Conservation (phyloP, 2,329 filamentous ascomycete species). For the Fusarium chaquense region DNA sequence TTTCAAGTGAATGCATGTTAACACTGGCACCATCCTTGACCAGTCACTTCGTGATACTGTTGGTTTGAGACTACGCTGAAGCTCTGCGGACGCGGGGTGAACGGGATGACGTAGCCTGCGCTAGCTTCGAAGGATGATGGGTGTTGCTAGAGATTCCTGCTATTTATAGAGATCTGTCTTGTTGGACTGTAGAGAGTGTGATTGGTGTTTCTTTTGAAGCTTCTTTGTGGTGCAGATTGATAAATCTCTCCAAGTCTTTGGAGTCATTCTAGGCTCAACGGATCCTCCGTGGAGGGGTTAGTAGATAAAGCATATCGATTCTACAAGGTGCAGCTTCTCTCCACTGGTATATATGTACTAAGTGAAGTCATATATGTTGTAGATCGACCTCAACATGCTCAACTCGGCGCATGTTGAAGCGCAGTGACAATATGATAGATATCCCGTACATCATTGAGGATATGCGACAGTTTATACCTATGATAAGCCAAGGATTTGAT, state of each 20-base stretch:
- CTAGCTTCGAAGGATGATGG: constrained; percentile 8
- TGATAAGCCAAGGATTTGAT: background rate
- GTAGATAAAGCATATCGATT: background rate
- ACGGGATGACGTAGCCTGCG: constrained; percentile 35
- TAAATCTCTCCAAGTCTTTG: background rate
- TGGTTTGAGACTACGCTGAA: background rate
- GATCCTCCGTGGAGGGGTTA: background rate
- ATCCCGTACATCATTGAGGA: background rate
- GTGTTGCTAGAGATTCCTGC: background rate
- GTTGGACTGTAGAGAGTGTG: background rate
- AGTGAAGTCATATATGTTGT: background rate
- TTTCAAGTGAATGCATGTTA: background rate
- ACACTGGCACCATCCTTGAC: background rate
- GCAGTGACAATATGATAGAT: too few relatives aligned
- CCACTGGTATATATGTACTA: background rate
- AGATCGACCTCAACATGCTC: too few relatives aligned
- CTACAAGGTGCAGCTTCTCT: background rate
- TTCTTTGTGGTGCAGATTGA: background rate
- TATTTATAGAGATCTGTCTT: background rate
- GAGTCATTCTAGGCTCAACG: background rate
- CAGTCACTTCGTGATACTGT: constrained; percentile 32
- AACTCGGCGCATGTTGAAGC: background rate
- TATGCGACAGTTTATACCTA: background rate
- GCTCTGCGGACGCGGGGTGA: background rate
- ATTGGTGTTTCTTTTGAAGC: background rate